Conservation (phyloP, 1,284 basidiomycete genomes). For the Prillingera fragicola region DNA sequence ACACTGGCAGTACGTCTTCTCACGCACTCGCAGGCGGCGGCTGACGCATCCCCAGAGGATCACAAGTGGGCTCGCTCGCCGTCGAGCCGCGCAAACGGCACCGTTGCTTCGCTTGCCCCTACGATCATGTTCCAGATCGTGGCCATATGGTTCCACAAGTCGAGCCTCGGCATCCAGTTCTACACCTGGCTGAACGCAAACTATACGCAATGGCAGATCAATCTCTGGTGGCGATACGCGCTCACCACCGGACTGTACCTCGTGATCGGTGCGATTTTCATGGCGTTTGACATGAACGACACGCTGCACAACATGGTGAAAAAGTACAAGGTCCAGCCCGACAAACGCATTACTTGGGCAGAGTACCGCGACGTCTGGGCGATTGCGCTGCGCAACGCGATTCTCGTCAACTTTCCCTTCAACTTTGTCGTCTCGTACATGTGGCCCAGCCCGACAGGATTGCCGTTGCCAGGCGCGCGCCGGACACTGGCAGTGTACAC, state of each 20-base stretch:
- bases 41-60: slow-evolving; percentile 10
- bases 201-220: slow-evolving; percentile 14
- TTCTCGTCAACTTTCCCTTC: slow-evolving; percentile 12
- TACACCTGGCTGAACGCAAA: slow-evolving; percentile 12
- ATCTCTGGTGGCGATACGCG: slow-evolving; percentile 7
- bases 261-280: slow-evolving; percentile 9
- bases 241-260: slow-evolving; percentile 14
- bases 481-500: slow-evolving; percentile 10
- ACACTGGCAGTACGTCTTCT: not conserved
- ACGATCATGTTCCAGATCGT: not conserved
- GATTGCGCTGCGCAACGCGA: slow-evolving; percentile 9
- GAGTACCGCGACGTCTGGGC: slow-evolving; percentile 10
- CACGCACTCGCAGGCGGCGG: not conserved
- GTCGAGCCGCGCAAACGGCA: slow-evolving; percentile 10
- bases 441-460: not conserved
- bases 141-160: not conserved
- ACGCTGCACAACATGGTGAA: slow-evolving; percentile 8
- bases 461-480: slow-evolving; percentile 8
- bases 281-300: slow-evolving; percentile 14
- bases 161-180: not conserved
- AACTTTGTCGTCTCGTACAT: not conserved
- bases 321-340: slow-evolving; percentile 17
- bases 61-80: slow-evolving; percentile 11
- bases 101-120: not conserved
- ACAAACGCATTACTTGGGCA: slow-evolving; percentile 12